Evolutionary conservation across 106 monocot genomes (phyloP).

Genomic region (Platanthera zijinensis): DNA sequence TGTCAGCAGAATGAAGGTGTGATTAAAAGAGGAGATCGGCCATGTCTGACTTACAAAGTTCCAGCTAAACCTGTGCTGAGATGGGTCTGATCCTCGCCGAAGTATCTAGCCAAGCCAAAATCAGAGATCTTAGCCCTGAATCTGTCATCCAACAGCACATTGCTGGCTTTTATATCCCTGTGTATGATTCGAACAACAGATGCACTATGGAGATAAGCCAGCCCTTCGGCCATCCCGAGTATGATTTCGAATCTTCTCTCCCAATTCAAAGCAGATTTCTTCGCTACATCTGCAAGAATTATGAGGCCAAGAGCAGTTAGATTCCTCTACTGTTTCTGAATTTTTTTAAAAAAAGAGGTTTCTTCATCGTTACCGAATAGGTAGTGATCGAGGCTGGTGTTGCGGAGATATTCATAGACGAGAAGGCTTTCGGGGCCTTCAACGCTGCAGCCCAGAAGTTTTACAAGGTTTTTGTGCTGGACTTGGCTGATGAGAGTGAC

Average conservation of each 20-base stretch:
- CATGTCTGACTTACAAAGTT: constrained; percentile 45
- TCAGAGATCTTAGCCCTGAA: constrained; percentile 58
- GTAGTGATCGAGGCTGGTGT: constrained; percentile 58
- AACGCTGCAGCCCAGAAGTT: constrained; percentile 58
- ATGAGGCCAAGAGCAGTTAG: background rate
- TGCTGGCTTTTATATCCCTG: constrained; percentile 72
- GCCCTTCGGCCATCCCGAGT: constrained; percentile 49
- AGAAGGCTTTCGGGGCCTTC: constrained; percentile 66
- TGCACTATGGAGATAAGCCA: constrained; percentile 51
- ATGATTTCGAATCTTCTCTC: constrained; percentile 54
- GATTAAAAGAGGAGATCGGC: background rate
- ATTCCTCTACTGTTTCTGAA: background rate
- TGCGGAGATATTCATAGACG: constrained; percentile 55
- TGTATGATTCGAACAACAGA: constrained; percentile 55
- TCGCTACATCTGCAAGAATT: constrained; percentile 24
- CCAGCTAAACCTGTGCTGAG: constrained; percentile 67
- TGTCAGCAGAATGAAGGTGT: background rate
- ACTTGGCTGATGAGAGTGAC: constrained; percentile 48
- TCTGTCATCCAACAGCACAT: constrained; percentile 47
- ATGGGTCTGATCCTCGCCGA: constrained; percentile 57
- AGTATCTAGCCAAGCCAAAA: constrained; percentile 56
- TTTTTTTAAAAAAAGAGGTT: background rate
- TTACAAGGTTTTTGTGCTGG: constrained; percentile 61
- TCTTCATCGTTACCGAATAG: constrained; percentile 37
- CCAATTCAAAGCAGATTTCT: constrained; percentile 42